A percentile compares a stretch with the other conserved stretches of the same genome.
These are phyloP conservation scores for Yamadazyma siamensis DNA, from an alignment of 1,139 yeast genomes.

Conservation along the genomic window DNA sequence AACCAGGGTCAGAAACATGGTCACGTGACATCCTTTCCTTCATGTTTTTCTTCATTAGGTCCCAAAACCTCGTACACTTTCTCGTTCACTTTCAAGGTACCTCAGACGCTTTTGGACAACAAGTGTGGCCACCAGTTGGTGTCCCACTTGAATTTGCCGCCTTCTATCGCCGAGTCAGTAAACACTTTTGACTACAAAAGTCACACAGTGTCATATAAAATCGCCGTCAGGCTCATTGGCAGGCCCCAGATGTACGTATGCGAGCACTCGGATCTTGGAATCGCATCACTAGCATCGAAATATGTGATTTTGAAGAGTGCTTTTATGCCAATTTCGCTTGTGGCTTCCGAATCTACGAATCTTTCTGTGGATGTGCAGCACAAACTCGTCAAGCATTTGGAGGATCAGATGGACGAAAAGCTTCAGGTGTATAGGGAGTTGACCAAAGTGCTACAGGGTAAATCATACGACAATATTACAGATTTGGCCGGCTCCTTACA, in stretches of 20 bases:
- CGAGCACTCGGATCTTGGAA: neutral
- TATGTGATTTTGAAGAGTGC: neutral
- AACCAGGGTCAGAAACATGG: too few species aligned
- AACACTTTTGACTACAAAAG: constrained; percentile 1
- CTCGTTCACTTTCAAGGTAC: constrained; percentile 39
- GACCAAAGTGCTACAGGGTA: too few species aligned
- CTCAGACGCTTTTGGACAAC: constrained; percentile 35
- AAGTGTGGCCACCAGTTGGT: constrained; percentile 33
- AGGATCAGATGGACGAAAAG: neutral
- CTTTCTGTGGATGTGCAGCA: neutral
- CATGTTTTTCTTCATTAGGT: too few species aligned
- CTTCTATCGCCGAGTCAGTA: constrained; percentile 19
- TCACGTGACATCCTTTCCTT: too few species aligned
- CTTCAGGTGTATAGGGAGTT: neutral
- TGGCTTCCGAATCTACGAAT: neutral
- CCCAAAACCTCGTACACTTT: too few species aligned
- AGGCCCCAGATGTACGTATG: neutral
- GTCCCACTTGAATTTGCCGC: constrained; percentile 35
- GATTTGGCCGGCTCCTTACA: neutral
- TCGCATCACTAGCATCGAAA: neutral
- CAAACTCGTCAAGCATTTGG: neutral
- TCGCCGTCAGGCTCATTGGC: constrained; percentile 1
- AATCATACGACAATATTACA: neutral
- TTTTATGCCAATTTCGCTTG: neutral
- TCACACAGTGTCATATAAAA: neutral